Evolutionary conservation across 2,329 filamentous ascomycete genomes (phyloP).

Genomic region (Cladophialophora exuberans): DNA sequence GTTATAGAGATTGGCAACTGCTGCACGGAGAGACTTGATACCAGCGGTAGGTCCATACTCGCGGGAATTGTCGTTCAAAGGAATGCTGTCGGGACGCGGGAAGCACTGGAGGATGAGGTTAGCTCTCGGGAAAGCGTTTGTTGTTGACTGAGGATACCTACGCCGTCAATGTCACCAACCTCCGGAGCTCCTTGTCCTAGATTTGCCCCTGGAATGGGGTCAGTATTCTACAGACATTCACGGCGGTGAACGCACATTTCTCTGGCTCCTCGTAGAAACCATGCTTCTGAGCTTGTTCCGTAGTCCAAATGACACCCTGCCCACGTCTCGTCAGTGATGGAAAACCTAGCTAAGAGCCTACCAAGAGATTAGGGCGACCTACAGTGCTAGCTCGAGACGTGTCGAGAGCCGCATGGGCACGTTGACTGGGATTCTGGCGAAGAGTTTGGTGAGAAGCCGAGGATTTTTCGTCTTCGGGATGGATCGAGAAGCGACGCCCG

Average conservation of each 20-base stretch:
- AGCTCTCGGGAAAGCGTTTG: background rate
- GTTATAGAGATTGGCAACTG: conserved; percentile 91
- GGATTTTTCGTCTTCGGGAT: conserved; percentile 60
- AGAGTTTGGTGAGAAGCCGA: conserved; percentile 89
- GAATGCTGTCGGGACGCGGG: conserved; percentile 74
- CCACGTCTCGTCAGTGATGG: background rate
- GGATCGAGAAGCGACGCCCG: conserved; percentile 25
- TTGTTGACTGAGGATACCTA: conserved; percentile 53
- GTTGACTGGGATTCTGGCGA: conserved; percentile 84
- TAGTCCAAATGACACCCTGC: conserved; percentile 36
- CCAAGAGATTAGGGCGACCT: conserved; percentile 90
- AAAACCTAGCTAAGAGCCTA: conserved; percentile 64
- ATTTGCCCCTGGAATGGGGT: conserved; percentile 69
- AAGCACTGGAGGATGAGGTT: conserved; percentile 62
- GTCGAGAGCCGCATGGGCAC: conserved; percentile 88
- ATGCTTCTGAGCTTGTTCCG: conserved; percentile 76
- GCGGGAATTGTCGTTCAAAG: conserved; percentile 75
- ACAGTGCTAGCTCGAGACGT: conserved; percentile 82
- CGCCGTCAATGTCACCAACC: conserved; percentile 82
- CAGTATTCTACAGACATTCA: background rate
- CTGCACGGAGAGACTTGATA: conserved; percentile 86
- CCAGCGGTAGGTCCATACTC: conserved; percentile 95
- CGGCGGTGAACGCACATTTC: conserved; percentile 53
- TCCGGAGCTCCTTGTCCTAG: conserved; percentile 92
- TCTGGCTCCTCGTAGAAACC: conserved; percentile 83